Base-by-base conservation (phyloP, 2,329 filamentous ascomycete species). In the Penicillium sp. region DNA sequence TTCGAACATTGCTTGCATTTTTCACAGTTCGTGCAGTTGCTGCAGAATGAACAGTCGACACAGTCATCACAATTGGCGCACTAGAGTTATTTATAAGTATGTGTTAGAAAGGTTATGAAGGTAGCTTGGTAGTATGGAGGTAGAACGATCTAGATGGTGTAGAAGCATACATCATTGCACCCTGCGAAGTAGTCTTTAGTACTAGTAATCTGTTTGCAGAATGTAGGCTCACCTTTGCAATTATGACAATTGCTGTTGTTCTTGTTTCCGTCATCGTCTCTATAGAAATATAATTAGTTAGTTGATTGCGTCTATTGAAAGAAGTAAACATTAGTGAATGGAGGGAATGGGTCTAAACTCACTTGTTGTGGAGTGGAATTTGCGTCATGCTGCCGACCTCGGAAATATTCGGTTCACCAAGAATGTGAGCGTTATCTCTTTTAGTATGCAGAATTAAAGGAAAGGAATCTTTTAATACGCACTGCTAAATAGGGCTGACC, bases 21-120 rank as follows among this genome's bases (percentile, higher is more conserved):
- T 34, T 13, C 35, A 20, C 35, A 50, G 14, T 40, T 18, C 24
- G 2, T 39, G 46, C 46, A 49, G 22, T 49, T 49, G 18, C 47
- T 50, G 35, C 47, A 50, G 24, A 20, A 50, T 40, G 35, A 50
- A 50, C 47, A 50, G n/a, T 50, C 35, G 47, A 29, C n/a, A 31
- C 47, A 50, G 13, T 50, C 35, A 50, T 29, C 32, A 14, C 47
- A 50, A 32, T 50, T 50, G 35, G 47, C 31, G 24, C 47, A 50
- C 47, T 50, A 8, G 24, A 22, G 10, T 40, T 20, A 39, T 14
- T 29, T 31, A 26, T 50, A 39, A 50, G 35, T 9, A 39, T 8
- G 13, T 37, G 26, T 47, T 20, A 42, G 4, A 6, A 20, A 26
- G 14, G 22, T 1, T 6, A 38, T 39, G 10, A 9, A 39, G 6